phyloP scores from a whole-genome alignment of 2,329 filamentous ascomycete species.

The Fulvia fulva region DNA sequence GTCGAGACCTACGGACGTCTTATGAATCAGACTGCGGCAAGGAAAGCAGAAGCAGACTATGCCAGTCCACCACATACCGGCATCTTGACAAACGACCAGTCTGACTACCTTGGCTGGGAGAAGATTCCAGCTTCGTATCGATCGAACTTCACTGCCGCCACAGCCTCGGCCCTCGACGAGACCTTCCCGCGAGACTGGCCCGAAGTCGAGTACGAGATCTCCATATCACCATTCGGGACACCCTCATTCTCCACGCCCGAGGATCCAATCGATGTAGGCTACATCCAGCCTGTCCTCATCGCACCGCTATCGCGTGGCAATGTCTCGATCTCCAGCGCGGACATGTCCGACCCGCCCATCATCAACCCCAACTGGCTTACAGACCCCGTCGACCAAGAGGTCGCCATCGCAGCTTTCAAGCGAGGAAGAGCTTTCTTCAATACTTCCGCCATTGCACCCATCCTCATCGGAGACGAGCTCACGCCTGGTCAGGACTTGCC shows the following conservation, averaged over 20 bases:
- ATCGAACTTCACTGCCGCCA: conserved; percentile 1
- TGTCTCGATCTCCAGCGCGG: conserved; percentile 32
- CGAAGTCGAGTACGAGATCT: conserved; percentile 17
- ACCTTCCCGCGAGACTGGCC: conserved; percentile 14
- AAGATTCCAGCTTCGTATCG: conserved; percentile 5
- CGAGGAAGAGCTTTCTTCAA: conserved; percentile 30
- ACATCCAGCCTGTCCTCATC: background rate
- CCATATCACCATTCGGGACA: background rate
- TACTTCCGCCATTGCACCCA: conserved; percentile 22
- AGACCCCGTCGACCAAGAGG: conserved; percentile 29
- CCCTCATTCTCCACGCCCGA: background rate
- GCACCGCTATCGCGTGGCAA: conserved; percentile 35
- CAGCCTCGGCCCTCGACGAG: background rate
- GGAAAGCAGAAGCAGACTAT: background rate
- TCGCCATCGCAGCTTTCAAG: conserved; percentile 33
- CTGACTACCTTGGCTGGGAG: conserved; percentile 13
- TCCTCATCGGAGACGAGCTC: conserved; percentile 19
- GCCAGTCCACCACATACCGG: background rate
- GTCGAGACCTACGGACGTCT: background rate
- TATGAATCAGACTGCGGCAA: background rate
- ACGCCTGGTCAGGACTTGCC: conserved; percentile 14
- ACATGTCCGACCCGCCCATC: conserved; percentile 28
- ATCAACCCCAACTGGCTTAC: conserved; percentile 38
- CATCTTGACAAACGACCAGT: conserved; percentile 11
- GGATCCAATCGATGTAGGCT: background rate